Base-by-base conservation (phyloP, 345 rosid genomes). In the Citrus mangshanensis region DNA sequence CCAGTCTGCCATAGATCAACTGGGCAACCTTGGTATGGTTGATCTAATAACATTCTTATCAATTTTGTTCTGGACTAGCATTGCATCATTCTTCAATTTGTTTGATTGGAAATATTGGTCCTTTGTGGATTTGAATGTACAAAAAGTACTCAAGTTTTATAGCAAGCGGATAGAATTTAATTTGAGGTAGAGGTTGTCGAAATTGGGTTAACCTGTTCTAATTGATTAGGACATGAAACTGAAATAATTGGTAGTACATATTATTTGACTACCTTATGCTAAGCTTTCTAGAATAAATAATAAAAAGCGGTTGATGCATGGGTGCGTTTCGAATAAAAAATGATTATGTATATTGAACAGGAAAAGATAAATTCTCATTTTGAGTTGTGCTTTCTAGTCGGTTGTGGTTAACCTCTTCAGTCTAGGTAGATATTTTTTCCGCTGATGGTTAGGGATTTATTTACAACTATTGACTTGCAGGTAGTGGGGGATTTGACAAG, bases 11-110 rank as follows among this genome's bases (percentile, higher is more conserved):
- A 85, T 96, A 13, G 81, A 94, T 84, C 96, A 96, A 83, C 95
- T 96, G 51, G 90, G 91, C 95, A 96, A 92, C 86, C 94, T 96
- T 34, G 99, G 99, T 96, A 89, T 54, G 82, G 60, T 74, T 61
- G 59, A 72, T 58, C 56, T 49, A 8, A 9, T 13, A 55, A 9
- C 35, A 40, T 34, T 54, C 38, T 24, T 55, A 24, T 66, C 13
- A 22, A 55, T n/a, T 55, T 28, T 76, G 14, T 64, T 66, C 63
- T n/a, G 79, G 22, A 6, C 55, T 51, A 22, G 66, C 32, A 9
- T 65, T n/a, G 8, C 55, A 32, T 32, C 64, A 55, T 32, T 22
- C 6, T 22, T 25, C 9, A 30, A 22, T 34, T 54, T 34, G 8
- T n/a, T 66, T 27, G 58, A 27, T 46, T 46, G 24, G 13, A 10